Conservation (phyloP, 768 basidiomycete genomes). For the Podaxis mareebaensis region DNA sequence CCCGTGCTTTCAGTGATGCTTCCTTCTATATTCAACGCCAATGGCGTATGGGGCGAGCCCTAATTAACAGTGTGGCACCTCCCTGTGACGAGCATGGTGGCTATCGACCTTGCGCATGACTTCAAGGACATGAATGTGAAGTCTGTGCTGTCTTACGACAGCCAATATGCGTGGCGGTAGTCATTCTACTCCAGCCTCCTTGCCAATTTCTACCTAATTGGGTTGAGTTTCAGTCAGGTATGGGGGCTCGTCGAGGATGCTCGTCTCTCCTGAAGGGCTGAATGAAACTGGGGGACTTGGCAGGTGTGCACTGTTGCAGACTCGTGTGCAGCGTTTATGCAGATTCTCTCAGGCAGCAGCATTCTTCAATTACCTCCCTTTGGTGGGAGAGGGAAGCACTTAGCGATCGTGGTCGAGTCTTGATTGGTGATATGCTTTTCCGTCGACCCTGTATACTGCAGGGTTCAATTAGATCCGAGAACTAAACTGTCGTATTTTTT, state of each 20-base stretch:
- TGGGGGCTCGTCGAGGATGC: neutral
- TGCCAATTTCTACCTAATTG: neutral
- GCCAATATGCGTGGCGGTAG: neutral
- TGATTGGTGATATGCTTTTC: constrained; percentile 8
- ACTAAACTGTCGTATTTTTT: neutral
- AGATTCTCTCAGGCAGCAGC: neutral
- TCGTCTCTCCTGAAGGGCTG: neutral
- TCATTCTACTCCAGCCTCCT: neutral
- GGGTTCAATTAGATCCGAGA: constrained; percentile 5
- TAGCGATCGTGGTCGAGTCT: neutral
- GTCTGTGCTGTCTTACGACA: neutral
- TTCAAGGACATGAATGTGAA: neutral
- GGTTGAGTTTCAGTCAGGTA: neutral
- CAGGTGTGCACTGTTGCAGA: neutral
- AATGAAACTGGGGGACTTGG: neutral
- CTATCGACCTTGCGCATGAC: neutral
- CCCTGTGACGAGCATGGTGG: neutral
- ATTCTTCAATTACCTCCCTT: constrained; percentile 8
- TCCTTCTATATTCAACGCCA: neutral
- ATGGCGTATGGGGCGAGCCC: neutral
- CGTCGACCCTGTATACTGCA: constrained; percentile 7
- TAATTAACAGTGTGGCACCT: neutral
- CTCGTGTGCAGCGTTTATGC: neutral
- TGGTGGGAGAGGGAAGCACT: neutral
- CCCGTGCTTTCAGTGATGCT: neutral